These are phyloP conservation scores for Cladosporium halotolerans DNA, from an alignment of 2,329 filamentous ascomycete species.

Conservation along the genomic window DNA sequence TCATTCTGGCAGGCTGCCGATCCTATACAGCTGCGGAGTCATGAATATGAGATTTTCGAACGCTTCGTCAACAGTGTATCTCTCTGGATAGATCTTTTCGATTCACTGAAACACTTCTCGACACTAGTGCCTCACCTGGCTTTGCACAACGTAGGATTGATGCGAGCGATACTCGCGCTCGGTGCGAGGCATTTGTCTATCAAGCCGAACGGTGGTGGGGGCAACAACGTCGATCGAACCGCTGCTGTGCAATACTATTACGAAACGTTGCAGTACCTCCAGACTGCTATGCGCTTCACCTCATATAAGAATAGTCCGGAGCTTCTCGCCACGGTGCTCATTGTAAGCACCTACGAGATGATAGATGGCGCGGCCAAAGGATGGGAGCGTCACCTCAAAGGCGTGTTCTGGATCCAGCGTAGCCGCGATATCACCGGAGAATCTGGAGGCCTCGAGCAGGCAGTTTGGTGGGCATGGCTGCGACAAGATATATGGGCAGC, in stretches of 20 bases:
- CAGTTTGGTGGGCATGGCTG: slow-evolving; percentile 56
- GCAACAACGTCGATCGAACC: slow-evolving; percentile 26
- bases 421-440: slow-evolving; percentile 56
- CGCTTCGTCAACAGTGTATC: slow-evolving; percentile 35
- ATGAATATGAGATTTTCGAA: slow-evolving; percentile 35
- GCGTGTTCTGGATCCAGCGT: slow-evolving; percentile 61
- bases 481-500: slow-evolving; percentile 62
- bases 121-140: slow-evolving; percentile 36
- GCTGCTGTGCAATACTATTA: slow-evolving; percentile 51
- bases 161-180: slow-evolving; percentile 53
- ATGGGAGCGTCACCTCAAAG: slow-evolving; percentile 59
- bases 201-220: slow-evolving; percentile 24
- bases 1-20: slow-evolving; percentile 23
- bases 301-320: slow-evolving; percentile 54
- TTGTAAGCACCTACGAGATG: slow-evolving; percentile 62
- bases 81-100: slow-evolving; percentile 40
- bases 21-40: slow-evolving; percentile 27
- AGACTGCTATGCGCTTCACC: slow-evolving; percentile 52
- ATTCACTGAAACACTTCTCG: slow-evolving; percentile 36
- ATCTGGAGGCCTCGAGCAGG: slow-evolving; percentile 49
- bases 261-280: slow-evolving; percentile 56
- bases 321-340: slow-evolving; percentile 52
- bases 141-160: slow-evolving; percentile 49
- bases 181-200: slow-evolving; percentile 48
- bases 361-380: slow-evolving; percentile 51